These are phyloP conservation scores for Scleromitrula shiraiana DNA, from an alignment of 2,329 filamentous ascomycete genomes.

Conservation along the genomic window DNA sequence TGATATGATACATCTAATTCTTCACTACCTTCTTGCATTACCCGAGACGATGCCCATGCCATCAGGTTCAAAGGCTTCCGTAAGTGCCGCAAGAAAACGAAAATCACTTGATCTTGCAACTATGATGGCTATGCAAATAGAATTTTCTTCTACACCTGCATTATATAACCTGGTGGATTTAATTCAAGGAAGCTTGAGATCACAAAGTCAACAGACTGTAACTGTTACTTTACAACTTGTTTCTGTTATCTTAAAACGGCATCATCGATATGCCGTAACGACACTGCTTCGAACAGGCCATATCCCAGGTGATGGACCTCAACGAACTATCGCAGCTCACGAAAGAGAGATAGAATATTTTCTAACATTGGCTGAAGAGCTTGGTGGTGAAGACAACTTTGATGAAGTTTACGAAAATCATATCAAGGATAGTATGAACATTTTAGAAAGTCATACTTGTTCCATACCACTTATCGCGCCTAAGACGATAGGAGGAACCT, in stretches of 20 bases:
- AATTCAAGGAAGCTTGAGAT: slow-evolving; percentile 75
- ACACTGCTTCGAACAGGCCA: slow-evolving; percentile 64
- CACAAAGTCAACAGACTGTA: slow-evolving; percentile 80
- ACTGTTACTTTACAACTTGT: slow-evolving; percentile 82
- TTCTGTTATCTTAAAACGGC: slow-evolving; percentile 76
- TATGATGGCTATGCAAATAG: slow-evolving; percentile 67
- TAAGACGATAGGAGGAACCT: slow-evolving; percentile 47
- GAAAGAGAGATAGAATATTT: slow-evolving; percentile 68
- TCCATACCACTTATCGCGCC: slow-evolving; percentile 61
- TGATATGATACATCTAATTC: slow-evolving; percentile 87
- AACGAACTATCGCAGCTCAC: slow-evolving; percentile 64
- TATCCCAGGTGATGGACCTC: slow-evolving; percentile 43
- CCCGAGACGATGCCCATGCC: slow-evolving; percentile 43
- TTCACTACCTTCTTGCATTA: slow-evolving; percentile 84
- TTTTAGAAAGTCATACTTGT: slow-evolving; percentile 66
- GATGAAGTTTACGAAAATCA: slow-evolving; percentile 66
- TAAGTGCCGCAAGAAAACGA: slow-evolving; percentile 66
- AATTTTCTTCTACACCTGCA: slow-evolving; percentile 67
- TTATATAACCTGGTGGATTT: slow-evolving; percentile 93
- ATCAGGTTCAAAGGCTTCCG: slow-evolving; percentile 38
- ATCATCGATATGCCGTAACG: slow-evolving; percentile 77
- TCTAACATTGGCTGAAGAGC: slow-evolving; percentile 56
- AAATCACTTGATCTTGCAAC: slow-evolving; percentile 85
- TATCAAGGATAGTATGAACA: slow-evolving; percentile 60
- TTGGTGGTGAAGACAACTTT: slow-evolving; percentile 62